Evolutionary conservation across 148 eudicot species (phyloP), one percentile per base, ranked within the genome.

Genomic region (Salicornia ramosissima): DNA sequence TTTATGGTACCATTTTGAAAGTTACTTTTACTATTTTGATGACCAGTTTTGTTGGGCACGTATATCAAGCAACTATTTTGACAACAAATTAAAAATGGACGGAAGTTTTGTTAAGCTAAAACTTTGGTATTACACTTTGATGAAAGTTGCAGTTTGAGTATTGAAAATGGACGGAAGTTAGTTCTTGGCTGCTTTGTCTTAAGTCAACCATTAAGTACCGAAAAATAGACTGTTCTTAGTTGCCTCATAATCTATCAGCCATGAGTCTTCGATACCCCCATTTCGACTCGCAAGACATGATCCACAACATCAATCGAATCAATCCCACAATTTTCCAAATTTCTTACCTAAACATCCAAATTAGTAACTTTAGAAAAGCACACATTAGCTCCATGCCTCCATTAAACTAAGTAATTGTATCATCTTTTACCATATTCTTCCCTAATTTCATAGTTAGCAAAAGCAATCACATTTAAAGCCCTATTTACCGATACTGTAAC

Each of bases 321-420:
- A 71, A 84, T 58, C 65, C 89, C 97, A 10, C 86, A 84, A 34
- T 64, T 74, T 22, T 71, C 77, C 64, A 93, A 68, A 81, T 92
- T 88, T 43, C 68, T 73, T 34, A 80, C 83, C 53, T 90, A 82
- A 47, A 59, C 50, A 56, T 80, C 92, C 84, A 90, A 82, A 33
- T 77, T 36, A 57, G 96, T 88, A 15, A 93, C 98, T 86, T 88
- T 96, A 22, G 96, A 90, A 77, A 93, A 90, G 49, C 96, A 93
- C 46, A 84, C 89, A 78, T 82, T 90, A 42, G 98, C n/a, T n/a
- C n/a, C n/a, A n/a, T n/a, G n/a, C n/a, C 89, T 4, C 92, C 96
- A 70, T 69, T 78, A 18, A 93, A 75, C 71, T 88, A 67, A 10
- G 60, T 42, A 22, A 90, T 56, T 40, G 96, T 93, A 36, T 90